Base-by-base conservation (phyloP, 208 protist species). In the Leishmania martiniquensis region DNA sequence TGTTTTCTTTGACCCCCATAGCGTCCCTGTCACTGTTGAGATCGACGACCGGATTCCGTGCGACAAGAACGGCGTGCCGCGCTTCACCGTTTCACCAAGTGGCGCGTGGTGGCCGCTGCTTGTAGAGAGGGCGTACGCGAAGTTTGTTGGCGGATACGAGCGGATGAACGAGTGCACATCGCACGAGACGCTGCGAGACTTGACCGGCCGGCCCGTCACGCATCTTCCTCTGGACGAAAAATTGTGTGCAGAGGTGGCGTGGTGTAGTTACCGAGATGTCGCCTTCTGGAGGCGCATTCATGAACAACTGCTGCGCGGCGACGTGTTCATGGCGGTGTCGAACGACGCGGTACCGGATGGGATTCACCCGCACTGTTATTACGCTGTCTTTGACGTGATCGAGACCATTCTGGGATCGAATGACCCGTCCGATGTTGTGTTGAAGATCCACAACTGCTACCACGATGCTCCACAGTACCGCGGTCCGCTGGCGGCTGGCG, bases 61-160 rank as follows among this genome's bases (percentile, higher is more conserved):
- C 72, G 76, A 84, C 52, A 68, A 47, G 42, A 68, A 88, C 52
- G 73, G 75, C 29, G 66, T 87, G 68, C 89, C 91, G 34, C 79
- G 85, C 63, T 96, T 92, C 75, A 84, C 51, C 5, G 51, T 62
- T 4, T 75, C 87, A 12, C 87, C 89, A 4, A 76, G 76, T 25
- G 83, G 76, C 5, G 81, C 84, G 66, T 92, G 87, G 87, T 97
- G 89, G 72, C 91, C 93, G 29, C 74, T 95, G 32, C 79, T 97
- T 42, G 71, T 97, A 32, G 91, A 97, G 83, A 97, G 94, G 86
- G 93, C 93, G 20, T 97, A 97, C 69, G 93, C 93, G 4, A 97
- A 97, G 82, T 95, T 94, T 85, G 89, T 95, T 15, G 91, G 91
- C 63, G 89, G 90, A 25, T 97, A 95, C 85, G 80, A 83, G 34